Evolutionary conservation across 495 filamentous ascomycete species (phyloP).

Genomic region (Cudoniella acicularis): DNA sequence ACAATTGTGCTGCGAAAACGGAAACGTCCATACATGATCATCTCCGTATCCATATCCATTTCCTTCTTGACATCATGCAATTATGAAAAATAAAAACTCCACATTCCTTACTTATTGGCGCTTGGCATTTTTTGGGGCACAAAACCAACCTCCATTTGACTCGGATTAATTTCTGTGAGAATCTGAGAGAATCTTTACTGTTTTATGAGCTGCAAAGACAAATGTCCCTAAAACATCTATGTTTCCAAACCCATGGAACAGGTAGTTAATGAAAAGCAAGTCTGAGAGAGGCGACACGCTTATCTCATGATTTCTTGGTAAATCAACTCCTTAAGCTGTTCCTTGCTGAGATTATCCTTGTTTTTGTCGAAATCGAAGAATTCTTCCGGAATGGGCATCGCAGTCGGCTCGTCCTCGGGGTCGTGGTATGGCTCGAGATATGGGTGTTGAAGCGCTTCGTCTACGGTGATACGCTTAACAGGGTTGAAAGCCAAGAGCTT

Average conservation of each 20-base stretch:
- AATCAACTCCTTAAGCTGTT: constrained; percentile 95
- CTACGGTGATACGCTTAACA: constrained; percentile 95
- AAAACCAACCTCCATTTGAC: no score
- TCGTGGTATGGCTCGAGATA: constrained; percentile 99
- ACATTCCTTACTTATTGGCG: no score
- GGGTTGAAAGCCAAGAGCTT: constrained; percentile 97
- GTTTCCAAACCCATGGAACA: no score
- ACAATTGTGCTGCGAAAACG: background rate
- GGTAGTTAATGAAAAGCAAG: background rate
- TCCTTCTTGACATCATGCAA: constrained; percentile 2
- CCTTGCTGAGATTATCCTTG: constrained; percentile 98
- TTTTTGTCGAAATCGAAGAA: constrained; percentile 99
- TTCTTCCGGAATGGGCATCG: constrained; percentile 91
- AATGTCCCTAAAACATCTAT: no score
- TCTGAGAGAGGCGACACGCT: constrained; percentile 1
- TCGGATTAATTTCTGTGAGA: no score
- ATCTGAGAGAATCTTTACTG: no score
- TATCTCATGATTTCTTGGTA: constrained; percentile 99
- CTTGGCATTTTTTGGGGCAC: no score
- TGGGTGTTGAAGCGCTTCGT: constrained; percentile 94
- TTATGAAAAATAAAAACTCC: background rate
- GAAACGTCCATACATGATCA: background rate
- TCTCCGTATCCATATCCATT: no score
- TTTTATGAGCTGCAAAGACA: no score
- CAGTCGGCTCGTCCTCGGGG: constrained; percentile 97